These are phyloP conservation scores for Botryosphaeria dothidea DNA, from an alignment of 2,329 filamentous ascomycete species.

Conservation along the genomic window DNA sequence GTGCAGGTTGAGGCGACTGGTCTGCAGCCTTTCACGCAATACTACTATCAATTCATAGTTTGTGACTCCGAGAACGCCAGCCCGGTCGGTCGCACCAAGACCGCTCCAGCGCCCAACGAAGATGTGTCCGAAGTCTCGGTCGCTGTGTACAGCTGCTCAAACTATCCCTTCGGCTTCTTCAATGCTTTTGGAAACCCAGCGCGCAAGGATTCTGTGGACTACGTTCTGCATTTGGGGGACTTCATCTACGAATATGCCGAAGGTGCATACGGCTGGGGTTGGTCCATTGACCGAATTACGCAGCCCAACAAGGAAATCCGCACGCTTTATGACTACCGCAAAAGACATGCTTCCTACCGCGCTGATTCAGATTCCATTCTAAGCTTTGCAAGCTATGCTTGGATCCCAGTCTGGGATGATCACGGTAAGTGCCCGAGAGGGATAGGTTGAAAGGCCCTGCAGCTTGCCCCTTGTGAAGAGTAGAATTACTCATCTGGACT, in stretches of 20 bases:
- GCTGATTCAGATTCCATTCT: slow-evolving; percentile 43
- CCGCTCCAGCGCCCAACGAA: slow-evolving; percentile 58
- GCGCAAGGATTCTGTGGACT: slow-evolving; percentile 43
- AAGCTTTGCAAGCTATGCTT: slow-evolving; percentile 43
- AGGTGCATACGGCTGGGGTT: slow-evolving; percentile 38
- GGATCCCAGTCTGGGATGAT: slow-evolving; percentile 45
- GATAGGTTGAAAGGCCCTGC: too few relatives aligned
- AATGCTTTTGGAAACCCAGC: slow-evolving; percentile 49
- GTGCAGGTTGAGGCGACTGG: slow-evolving; percentile 61
- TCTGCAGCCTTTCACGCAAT: slow-evolving; percentile 62
- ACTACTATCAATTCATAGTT: slow-evolving; percentile 69
- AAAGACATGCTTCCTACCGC: slow-evolving; percentile 42
- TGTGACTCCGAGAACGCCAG: slow-evolving; percentile 63
- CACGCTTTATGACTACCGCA: slow-evolving; percentile 48
- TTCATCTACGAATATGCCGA: slow-evolving; percentile 47
- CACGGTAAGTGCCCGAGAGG: slow-evolving; percentile 24
- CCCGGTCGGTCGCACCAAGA: slow-evolving; percentile 68
- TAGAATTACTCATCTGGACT: not conserved
- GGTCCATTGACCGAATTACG: slow-evolving; percentile 33
- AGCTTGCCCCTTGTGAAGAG: too few relatives aligned
- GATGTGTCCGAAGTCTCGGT: slow-evolving; percentile 60
- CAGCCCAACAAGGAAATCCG: slow-evolving; percentile 40
- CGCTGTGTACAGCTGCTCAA: slow-evolving; percentile 71
- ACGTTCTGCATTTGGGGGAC: slow-evolving; percentile 43
- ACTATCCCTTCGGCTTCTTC: slow-evolving; percentile 58